These are phyloP conservation scores for Strobilomyces echinocephalus DNA, from an alignment of 768 basidiomycete species.

Conservation along the genomic window DNA sequence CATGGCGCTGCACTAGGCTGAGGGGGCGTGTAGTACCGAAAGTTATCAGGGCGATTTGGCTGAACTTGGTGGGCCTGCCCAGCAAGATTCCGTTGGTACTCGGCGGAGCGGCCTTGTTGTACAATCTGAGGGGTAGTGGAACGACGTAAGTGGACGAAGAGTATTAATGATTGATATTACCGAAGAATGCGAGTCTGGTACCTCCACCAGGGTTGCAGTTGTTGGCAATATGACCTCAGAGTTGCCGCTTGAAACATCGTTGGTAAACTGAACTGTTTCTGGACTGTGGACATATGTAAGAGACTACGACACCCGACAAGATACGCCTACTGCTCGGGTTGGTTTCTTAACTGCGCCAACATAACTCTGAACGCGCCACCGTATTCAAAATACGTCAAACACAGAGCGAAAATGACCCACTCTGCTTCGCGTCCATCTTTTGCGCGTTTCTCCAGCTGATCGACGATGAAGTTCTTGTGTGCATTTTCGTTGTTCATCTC, in stretches of 20 bases:
- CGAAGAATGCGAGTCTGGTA: constrained; percentile 16
- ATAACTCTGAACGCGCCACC: constrained; percentile 14
- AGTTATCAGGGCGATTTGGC: background rate
- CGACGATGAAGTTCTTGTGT: constrained; percentile 31
- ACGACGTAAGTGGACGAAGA: constrained; percentile 4
- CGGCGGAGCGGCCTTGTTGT: constrained; percentile 3
- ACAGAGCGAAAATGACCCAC: constrained; percentile 25
- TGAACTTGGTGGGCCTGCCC: constrained; percentile 3
- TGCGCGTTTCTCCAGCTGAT: constrained; percentile 34
- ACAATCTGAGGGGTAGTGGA: constrained; percentile 2
- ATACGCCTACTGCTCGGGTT: constrained; percentile 11
- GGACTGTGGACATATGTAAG: constrained; percentile 12
- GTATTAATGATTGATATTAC: constrained; percentile 9
- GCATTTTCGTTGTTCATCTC: constrained; percentile 41
- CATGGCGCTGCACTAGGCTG: background rate
- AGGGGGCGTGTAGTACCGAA: constrained; percentile 5
- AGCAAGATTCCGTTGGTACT: background rate
- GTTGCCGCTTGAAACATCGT: constrained; percentile 4
- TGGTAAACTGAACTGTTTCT: constrained; percentile 12
- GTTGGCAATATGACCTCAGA: constrained; percentile 27
- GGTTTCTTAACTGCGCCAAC: constrained; percentile 18
- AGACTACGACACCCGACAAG: background rate
- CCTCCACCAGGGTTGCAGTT: constrained; percentile 35
- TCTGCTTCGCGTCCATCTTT: constrained; percentile 44
- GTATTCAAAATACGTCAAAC: background rate